Base-by-base conservation (phyloP, 257 asterid species). In the Solanum sparsipilum region DNA sequence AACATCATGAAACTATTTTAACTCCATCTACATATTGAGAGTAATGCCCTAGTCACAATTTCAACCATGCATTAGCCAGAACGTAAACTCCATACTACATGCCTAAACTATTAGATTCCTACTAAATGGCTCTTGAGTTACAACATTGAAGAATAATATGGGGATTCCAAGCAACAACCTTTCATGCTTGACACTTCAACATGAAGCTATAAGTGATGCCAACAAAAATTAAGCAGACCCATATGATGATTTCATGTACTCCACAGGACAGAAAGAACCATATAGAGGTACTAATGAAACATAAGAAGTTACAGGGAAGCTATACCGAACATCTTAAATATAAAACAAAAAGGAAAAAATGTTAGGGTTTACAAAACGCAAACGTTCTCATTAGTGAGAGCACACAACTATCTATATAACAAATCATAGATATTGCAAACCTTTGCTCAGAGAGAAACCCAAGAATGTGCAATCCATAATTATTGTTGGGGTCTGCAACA, bases 401-500 rank as follows among this genome's bases (percentile, higher is more conserved):
- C 41, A 85, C 27, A 31, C 34, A 89, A 60, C 58, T 32, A 15
- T 60, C 36, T 86, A 86, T 13, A 85, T 23, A 79, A 25, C 29
- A 63, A 87, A 56, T 48, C 25, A 81, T 44, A 82, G 72, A 74
- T 21, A 82, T 67, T 39, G 72, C 89, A 70, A 85, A 96, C 99
- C 98, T 94, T 89, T 95, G 99, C 90, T 95, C 98, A 74, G 97
- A 93, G 32, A 94, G 87, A 84, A 96, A 89, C 79, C 95, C 98
- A 44, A 94, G 89, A 84, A 97, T 93, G 88, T 96, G 94, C 23
- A 67, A 35, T 78, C 96, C 98, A 84, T 92, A 93, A 68, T 86
- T 92, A 91, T 90, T 90, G 91, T 83, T 92, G 89, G 93, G 87
- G 88, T 91, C 86, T 27, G 81, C 92, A 67, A 91, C 93, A 88